phyloP scores from a whole-genome alignment of 176 grass and related monocot species.

The Musa itinerans region DNA sequence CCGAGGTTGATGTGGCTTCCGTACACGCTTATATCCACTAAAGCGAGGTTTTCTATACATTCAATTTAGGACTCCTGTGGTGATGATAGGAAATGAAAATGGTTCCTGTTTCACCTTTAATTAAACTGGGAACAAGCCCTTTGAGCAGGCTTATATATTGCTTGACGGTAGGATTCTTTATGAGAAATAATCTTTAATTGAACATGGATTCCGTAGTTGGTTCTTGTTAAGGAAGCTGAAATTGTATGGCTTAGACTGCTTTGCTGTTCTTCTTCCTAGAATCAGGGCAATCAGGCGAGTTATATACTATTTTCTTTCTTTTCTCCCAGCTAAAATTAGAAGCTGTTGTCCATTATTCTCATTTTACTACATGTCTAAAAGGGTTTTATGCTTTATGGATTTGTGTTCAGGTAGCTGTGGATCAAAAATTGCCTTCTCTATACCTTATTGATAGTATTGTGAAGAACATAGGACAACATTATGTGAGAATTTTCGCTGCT shows the following conservation, averaged over 20 bases:
- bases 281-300: background rate
- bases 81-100: background rate
- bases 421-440: conserved; percentile 85
- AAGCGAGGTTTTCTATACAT: background rate
- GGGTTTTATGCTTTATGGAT: conserved; percentile 13
- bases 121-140: background rate
- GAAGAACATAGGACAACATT: conserved; percentile 84
- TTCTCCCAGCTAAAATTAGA: too few species aligned
- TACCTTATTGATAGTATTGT: conserved; percentile 97
- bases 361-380: conserved; percentile 16
- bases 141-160: background rate
- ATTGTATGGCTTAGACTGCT: background rate
- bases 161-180: background rate
- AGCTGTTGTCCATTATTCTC: background rate
- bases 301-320: background rate
- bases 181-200: background rate
- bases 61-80: background rate
- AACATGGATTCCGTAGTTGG: background rate
- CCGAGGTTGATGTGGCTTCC: background rate
- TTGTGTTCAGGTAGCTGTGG: conserved; percentile 55
- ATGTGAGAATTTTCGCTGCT: conserved; percentile 52
- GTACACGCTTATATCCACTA: background rate
- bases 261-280: background rate
- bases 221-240: background rate
- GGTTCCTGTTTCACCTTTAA: background rate